phyloP scores from a whole-genome alignment of 2,329 filamentous ascomycete species.

The Colletotrichum theobromicola region DNA sequence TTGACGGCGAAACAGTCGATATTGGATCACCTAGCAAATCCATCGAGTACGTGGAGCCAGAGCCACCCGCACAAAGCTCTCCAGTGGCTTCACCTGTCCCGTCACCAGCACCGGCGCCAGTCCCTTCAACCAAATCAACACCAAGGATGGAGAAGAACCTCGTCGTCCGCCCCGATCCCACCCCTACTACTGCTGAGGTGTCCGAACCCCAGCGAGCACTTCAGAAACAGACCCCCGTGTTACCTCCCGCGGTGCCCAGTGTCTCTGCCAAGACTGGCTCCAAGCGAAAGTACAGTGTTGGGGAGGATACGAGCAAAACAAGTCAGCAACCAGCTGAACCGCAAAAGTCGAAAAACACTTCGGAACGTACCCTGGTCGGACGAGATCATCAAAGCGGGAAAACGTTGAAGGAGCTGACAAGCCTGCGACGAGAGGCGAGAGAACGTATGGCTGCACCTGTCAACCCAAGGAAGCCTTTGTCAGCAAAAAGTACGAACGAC shows the following conservation, averaged over 20 bases:
- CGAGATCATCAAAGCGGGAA: constrained; percentile 40
- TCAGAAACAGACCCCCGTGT: neutral
- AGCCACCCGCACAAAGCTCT: neutral
- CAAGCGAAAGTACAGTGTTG: constrained; percentile 63
- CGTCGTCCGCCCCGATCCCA: constrained; percentile 8
- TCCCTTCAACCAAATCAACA: neutral
- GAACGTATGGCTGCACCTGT: constrained; percentile 33
- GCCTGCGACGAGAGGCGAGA: constrained; percentile 44
- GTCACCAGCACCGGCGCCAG: neutral
- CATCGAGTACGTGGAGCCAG: neutral
- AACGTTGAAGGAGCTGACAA: constrained; percentile 52
- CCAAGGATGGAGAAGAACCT: neutral
- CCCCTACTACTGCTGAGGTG: neutral
- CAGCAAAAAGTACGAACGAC: constrained; percentile 65
- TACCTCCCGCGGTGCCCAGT: neutral
- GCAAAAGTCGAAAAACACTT: constrained; percentile 31
- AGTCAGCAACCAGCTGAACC: constrained; percentile 24
- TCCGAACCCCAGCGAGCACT: neutral
- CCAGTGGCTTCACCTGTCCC: neutral
- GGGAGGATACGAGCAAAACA: constrained; percentile 52
- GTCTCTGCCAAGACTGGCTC: constrained; percentile 48
- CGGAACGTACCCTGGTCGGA: constrained; percentile 24
- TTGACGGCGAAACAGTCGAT: constrained; percentile 62
- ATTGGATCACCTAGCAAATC: constrained; percentile 50
- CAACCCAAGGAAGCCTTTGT: constrained; percentile 52